These are phyloP conservation scores for Colletotrichum navitas DNA, from an alignment of 2,329 filamentous ascomycete genomes.

Conservation along the genomic window DNA sequence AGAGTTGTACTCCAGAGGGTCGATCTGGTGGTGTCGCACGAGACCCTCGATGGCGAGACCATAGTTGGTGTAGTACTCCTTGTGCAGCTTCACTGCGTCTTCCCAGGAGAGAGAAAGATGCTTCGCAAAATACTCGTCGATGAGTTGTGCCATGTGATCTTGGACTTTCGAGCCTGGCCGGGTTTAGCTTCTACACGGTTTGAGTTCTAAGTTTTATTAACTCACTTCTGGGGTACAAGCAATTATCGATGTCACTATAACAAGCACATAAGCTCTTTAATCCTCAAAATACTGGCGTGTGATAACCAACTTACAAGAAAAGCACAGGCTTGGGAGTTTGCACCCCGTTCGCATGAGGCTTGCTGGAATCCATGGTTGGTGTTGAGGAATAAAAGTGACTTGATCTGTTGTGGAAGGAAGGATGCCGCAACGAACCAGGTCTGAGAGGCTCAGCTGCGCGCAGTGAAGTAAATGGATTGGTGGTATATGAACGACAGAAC, in stretches of 20 bases:
- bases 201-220: constrained; percentile 9
- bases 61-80: constrained; percentile 95
- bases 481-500: constrained; percentile 14
- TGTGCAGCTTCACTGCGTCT: constrained; percentile 88
- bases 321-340: constrained; percentile 54
- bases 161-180: constrained; percentile 79
- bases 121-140: constrained; percentile 72
- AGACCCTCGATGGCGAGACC: constrained; percentile 97
- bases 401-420: not conserved
- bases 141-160: constrained; percentile 88
- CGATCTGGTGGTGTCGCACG: constrained; percentile 93
- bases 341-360: constrained; percentile 51
- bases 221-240: constrained; percentile 89
- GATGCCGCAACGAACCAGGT: not conserved
- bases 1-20: constrained; percentile 92
- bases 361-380: constrained; percentile 24
- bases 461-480: not conserved
- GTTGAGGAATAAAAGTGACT: constrained; percentile 3
- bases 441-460: not conserved
- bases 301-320: constrained; percentile 55
- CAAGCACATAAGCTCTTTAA: not conserved
- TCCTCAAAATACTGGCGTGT: not conserved
- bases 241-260: constrained; percentile 96
- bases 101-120: constrained; percentile 81
- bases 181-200: constrained; percentile 15